These are phyloP conservation scores for Teratosphaeria epicoccoides DNA, from an alignment of 2,329 filamentous ascomycete species.

Conservation along the genomic window DNA sequence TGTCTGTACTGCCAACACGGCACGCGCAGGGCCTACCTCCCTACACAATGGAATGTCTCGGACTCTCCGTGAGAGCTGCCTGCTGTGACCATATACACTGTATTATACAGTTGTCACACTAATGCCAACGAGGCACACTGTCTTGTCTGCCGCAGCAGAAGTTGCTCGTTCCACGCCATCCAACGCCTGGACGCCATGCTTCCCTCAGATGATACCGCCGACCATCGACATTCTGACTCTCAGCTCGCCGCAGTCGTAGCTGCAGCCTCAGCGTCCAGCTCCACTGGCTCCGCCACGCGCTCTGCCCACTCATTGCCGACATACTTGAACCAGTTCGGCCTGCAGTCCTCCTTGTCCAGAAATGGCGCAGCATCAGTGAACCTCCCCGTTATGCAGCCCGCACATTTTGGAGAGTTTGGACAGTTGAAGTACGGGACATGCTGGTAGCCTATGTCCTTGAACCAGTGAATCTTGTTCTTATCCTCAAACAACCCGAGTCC, in stretches of 20 bases:
- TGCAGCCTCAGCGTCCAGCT: background rate
- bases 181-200: background rate
- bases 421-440: slow-evolving; percentile 99
- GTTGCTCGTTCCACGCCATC: background rate
- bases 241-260: background rate
- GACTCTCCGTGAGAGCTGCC: no score
- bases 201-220: background rate
- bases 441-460: slow-evolving; percentile 97
- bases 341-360: slow-evolving; percentile 82
- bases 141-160: background rate
- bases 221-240: background rate
- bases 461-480: slow-evolving; percentile 76
- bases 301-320: slow-evolving; percentile 47
- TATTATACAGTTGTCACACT: background rate
- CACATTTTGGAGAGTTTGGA: slow-evolving; percentile 90
- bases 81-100: background rate
- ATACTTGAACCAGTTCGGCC: slow-evolving; percentile 95
- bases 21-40: no score
- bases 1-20: no score
- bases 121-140: background rate
- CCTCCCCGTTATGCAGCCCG: slow-evolving; percentile 71
- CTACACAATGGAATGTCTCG: no score
- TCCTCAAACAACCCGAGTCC: slow-evolving; percentile 89
- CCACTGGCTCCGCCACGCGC: background rate
- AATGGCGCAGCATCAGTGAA: slow-evolving; percentile 83